Evolutionary conservation across 2,329 filamentous ascomycete genomes (phyloP), one percentile per base, ranked within the genome.

Genomic region (Neonectria magnoliae): DNA sequence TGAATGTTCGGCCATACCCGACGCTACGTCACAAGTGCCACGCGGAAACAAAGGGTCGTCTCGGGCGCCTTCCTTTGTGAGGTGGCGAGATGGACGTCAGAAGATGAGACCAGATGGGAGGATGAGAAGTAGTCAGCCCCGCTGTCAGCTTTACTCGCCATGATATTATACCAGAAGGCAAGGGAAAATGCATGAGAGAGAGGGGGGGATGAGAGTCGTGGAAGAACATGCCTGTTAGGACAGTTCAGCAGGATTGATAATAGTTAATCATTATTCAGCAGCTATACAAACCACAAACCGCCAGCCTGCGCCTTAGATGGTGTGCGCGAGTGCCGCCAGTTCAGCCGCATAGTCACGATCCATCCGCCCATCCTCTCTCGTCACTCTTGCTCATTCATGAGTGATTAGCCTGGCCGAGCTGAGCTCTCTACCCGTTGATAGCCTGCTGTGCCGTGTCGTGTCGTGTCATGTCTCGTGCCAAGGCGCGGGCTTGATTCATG

Each of bases 401-500:
- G 10, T 13, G 47, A 25, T 50, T n/a, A 31, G 25, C 36, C 13
- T 36, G 33, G 13, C 33, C 25, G 25, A 29, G 45, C 45, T 48
- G 14, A 48, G 44, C 44, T 36, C 13, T 36, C 33, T 38, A 38
- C 14, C 36, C 36, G 14, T 38, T 38, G 36, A 14, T n/a, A 38
- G 14, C 13, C 33, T n/a, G 16, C 25, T 31, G 48, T 20, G 45
- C 13, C 20, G 47, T 48, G 16, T 48, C 16, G 45, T 48, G 45
- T 59, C 61, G 58, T 41, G 31, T 55, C 14, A n/a, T 59, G 61
- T 64, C 56, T 64, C 56, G 50, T 58, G 20, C 57, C 16, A 38
- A n/a, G 36, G 48, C 48, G 38, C 20, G 44, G 51, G 13, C 52
- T 31, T 45, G n/a, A 60, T 64, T 64, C 61, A 64, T 64, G 61